These are phyloP conservation scores for Corylus avellana DNA, from an alignment of 306 rosid species.

Conservation along the genomic window DNA sequence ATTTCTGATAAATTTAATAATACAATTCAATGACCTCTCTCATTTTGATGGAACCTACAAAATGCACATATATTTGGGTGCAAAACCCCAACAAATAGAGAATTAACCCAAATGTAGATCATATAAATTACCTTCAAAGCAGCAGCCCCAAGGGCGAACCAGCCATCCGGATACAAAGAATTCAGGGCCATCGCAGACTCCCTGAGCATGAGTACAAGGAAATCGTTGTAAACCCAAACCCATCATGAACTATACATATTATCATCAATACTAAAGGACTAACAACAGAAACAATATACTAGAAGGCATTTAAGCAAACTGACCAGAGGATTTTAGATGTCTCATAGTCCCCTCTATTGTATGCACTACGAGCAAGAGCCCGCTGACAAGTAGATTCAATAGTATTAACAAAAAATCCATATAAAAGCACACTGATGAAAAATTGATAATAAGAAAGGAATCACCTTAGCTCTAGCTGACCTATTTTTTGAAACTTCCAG, in stretches of 20 bases:
- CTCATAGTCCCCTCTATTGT: constrained; percentile 88
- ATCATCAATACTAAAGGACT: not conserved
- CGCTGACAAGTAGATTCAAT: constrained; percentile 50
- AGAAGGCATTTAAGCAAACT: constrained; percentile 10
- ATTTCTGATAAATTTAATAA: constrained; percentile 8
- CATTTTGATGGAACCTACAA: constrained; percentile 4
- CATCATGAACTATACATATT: not conserved
- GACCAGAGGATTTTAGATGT: constrained; percentile 62
- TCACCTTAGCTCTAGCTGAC: constrained; percentile 95
- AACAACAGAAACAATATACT: not conserved
- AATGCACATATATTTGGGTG: constrained; percentile 9
- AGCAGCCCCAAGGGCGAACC: constrained; percentile 98
- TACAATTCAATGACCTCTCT: constrained; percentile 9
- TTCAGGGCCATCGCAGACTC: constrained; percentile 97
- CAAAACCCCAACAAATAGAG: constrained; percentile 14
- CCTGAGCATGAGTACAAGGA: constrained; percentile 44
- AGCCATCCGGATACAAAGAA: constrained; percentile 90
- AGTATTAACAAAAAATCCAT: constrained; percentile 7
- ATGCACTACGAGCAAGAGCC: constrained; percentile 96
- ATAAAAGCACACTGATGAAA: constrained; percentile 15
- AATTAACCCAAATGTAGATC: constrained; percentile 21
- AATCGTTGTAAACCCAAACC: not conserved
- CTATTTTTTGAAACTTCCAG: constrained; percentile 82
- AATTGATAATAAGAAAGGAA: not conserved
- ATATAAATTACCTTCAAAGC: constrained; percentile 77